Conservation (phyloP, 2,329 filamentous ascomycete species). For the Anthostomella pinea region DNA sequence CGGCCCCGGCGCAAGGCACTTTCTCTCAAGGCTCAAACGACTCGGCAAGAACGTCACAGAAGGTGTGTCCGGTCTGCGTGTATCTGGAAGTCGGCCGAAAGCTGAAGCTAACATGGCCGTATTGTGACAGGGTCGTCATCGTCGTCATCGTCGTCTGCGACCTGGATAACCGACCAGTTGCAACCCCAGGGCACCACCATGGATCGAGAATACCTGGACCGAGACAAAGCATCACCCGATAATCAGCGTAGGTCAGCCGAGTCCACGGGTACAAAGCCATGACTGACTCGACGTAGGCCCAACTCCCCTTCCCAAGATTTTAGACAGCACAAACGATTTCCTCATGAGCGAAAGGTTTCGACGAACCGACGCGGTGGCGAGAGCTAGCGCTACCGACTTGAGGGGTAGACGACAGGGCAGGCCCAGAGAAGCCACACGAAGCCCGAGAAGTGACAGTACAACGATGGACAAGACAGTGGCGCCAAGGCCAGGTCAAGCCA, state of each 20-base stretch:
- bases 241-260: no score
- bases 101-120: no score
- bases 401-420: conserved; percentile 4
- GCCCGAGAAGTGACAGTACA: no score
- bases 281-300: no score
- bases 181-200: no score
- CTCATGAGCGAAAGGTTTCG: conserved; percentile 25
- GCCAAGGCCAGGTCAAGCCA: neutral
- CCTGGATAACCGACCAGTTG: no score
- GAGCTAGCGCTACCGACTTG: neutral
- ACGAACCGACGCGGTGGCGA: conserved; percentile 11
- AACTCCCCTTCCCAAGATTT: conserved; percentile 18
- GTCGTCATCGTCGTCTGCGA: no score
- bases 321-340: conserved; percentile 26
- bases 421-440: neutral
- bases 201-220: no score
- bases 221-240: no score
- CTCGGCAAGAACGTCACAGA: conserved; percentile 16
- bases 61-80: conserved; percentile 9
- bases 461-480: neutral
- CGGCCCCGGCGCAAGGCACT: conserved; percentile 25
- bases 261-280: no score
- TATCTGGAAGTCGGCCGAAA: no score
- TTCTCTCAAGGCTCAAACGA: conserved; percentile 31
- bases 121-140: conserved; percentile 4